Evolutionary conservation across 1,139 yeast genomes (phyloP), one percentile per base, ranked within the genome.

Genomic region (Yamadazyma siamensis): DNA sequence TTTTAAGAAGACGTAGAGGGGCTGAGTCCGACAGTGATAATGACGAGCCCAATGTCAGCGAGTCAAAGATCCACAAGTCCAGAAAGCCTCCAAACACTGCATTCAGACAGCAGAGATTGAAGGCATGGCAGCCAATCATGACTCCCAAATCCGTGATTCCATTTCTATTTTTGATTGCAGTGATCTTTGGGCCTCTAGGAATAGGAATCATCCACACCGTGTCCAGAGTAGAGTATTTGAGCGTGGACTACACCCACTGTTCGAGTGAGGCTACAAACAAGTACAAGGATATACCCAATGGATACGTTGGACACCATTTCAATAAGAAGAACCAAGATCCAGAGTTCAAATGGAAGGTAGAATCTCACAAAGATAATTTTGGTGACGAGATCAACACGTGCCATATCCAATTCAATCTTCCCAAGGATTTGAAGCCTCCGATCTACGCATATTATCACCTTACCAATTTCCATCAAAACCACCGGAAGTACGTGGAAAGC

Each of bases 91-190:
- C 79, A 47, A 84, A 83, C 51, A 83, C 91, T 3, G 91, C 91
- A 3, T 83, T 83, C 49, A 71, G 89, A 48, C 94, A 59, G 35
- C 87, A 80, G 47, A 59, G 87, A 52, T 59, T 80, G 44, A 80
- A 81, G 50, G 82, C 91, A 36, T 83, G 91, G 91, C 91, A 83
- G 55, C 91, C 91, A 0, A 80, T 82, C 27, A 65, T 83, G 34
- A 79, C 88, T 1, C 89, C 91, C 3, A 78, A 75, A 43, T 72
- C 83, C n/a, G 88, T 82, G 32, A 65, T 83, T 15, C 91, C 91
- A 4, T 57, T 82, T 18, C 58, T 83, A 23, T 60, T 81, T 13
- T 40, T 81, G 16, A 52, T 79, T 19, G 82, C 84, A 0, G 58
- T 80, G n/a, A 68, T 83, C 11, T 81, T 81, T 55, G 79, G 83